phyloP scores from a whole-genome alignment of 2,329 filamentous ascomycete genomes.

The Huntiella savannae region DNA sequence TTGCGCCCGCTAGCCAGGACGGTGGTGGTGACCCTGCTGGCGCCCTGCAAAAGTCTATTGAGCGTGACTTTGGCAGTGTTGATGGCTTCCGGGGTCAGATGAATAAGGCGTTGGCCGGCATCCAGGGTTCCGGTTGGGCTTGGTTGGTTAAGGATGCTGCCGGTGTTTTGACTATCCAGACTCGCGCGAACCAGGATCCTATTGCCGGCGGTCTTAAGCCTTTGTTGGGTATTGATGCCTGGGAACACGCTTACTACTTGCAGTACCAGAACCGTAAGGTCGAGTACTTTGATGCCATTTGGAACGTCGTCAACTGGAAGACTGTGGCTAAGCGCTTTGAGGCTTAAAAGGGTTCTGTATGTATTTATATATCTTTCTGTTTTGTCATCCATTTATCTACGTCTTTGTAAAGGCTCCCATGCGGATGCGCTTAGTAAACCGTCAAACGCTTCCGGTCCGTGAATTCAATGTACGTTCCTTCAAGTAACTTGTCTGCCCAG shows the following conservation, averaged over 20 bases:
- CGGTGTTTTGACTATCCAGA: constrained; percentile 43
- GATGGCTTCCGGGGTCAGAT: constrained; percentile 46
- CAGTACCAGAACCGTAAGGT: constrained; percentile 96
- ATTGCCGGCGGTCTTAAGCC: constrained; percentile 69
- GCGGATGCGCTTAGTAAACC: not conserved
- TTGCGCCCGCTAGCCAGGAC: constrained; percentile 46
- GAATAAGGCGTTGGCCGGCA: constrained; percentile 47
- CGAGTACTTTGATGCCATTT: constrained; percentile 84
- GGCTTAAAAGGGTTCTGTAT: constrained; percentile 19
- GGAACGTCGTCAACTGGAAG: constrained; percentile 95
- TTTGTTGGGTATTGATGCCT: constrained; percentile 77
- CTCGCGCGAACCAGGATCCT: constrained; percentile 74
- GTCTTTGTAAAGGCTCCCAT: not conserved
- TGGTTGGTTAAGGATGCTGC: constrained; percentile 62
- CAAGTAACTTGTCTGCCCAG: not conserved
- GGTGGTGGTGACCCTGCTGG: constrained; percentile 41
- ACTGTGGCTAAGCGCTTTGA: constrained; percentile 60
- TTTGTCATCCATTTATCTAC: not conserved
- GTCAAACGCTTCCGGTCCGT: constrained; percentile 13
- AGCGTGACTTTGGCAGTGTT: constrained; percentile 47
- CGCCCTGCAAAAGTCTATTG: constrained; percentile 45
- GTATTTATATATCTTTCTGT: not conserved
- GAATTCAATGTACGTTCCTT: constrained; percentile 20
- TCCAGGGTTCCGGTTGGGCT: constrained; percentile 80
- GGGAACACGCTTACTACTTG: constrained; percentile 92